Conservation (phyloP, 2,329 filamentous ascomycete species). For the Clathrospora elynae region DNA sequence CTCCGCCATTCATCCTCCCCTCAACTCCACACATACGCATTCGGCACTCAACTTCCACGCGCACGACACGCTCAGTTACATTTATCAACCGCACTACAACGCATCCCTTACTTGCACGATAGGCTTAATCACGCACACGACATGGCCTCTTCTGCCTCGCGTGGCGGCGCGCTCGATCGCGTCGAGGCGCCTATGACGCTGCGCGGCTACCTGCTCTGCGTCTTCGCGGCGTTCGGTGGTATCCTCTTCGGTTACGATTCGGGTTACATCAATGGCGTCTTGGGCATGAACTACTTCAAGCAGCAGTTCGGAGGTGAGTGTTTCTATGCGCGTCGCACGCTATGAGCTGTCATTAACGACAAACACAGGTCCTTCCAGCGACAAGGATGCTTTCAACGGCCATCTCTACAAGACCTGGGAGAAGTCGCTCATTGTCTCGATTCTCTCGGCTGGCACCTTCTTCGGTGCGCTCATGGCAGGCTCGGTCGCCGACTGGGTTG, state of each 20-base stretch:
- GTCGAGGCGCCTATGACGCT: slow-evolving; percentile 58
- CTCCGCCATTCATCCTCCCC: not conserved
- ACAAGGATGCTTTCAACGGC: slow-evolving; percentile 48
- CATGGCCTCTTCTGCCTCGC: slow-evolving; percentile 29
- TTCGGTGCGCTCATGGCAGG: slow-evolving; percentile 75
- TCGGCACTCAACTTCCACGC: slow-evolving; percentile 1
- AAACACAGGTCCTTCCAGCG: slow-evolving; percentile 63
- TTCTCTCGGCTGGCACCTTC: slow-evolving; percentile 82
- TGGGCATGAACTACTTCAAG: slow-evolving; percentile 51
- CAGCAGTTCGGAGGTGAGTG: slow-evolving; percentile 49
- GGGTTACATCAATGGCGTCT: slow-evolving; percentile 73
- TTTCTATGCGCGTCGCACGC: not conserved
- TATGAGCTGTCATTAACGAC: slow-evolving; percentile 5
- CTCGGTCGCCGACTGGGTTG: slow-evolving; percentile 67
- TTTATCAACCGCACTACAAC: not conserved
- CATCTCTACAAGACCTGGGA: slow-evolving; percentile 53
- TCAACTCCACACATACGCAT: slow-evolving; percentile 3
- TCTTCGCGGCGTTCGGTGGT: slow-evolving; percentile 57
- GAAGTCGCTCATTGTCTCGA: slow-evolving; percentile 76
- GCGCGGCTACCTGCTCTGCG: slow-evolving; percentile 54
- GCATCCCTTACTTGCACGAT: slow-evolving; percentile 14
- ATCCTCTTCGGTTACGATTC: slow-evolving; percentile 83
- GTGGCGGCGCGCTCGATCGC: slow-evolving; percentile 54
- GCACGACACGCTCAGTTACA: not conserved
- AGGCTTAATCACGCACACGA: slow-evolving; percentile 14